phyloP scores from a whole-genome alignment of 1,284 basidiomycete genomes.

The Naganishia liquefaciens region DNA sequence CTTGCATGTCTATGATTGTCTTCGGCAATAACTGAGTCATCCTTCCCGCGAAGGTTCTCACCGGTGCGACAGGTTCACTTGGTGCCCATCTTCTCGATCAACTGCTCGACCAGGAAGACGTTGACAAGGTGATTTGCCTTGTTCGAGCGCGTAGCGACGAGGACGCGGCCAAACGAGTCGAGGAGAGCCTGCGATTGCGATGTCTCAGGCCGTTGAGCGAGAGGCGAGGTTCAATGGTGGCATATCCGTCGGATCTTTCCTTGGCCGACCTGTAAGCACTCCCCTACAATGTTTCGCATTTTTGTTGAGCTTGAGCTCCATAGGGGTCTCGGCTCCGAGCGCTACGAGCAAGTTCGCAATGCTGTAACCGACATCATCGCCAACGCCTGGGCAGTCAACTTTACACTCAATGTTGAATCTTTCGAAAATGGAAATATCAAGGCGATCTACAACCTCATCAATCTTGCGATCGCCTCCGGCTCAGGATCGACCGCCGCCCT shows the following conservation, averaged over 20 bases:
- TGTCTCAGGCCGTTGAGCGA: constrained; percentile 34
- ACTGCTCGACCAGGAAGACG: constrained; percentile 52
- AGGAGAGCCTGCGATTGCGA: constrained; percentile 49
- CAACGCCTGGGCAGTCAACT: constrained; percentile 33
- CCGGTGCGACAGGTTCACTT: constrained; percentile 65
- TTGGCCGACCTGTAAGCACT: constrained; percentile 26
- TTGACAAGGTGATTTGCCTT: constrained; percentile 60
- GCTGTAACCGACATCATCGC: constrained; percentile 25
- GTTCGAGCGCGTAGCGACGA: constrained; percentile 57
- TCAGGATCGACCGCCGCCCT: constrained; percentile 8
- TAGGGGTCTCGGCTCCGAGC: constrained; percentile 19
- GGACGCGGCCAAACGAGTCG: constrained; percentile 53
- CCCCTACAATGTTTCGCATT: neutral
- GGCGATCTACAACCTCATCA: constrained; percentile 30
- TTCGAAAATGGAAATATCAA: constrained; percentile 31
- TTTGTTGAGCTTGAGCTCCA: neutral
- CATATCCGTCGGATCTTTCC: constrained; percentile 23
- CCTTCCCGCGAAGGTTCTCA: constrained; percentile 47
- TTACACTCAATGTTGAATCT: constrained; percentile 31
- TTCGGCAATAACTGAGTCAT: constrained; percentile 11
- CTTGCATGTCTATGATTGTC: neutral
- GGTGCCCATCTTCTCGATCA: constrained; percentile 63
- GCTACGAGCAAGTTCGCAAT: constrained; percentile 7
- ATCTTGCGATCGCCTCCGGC: constrained; percentile 22
- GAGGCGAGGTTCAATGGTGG: constrained; percentile 2